Evolutionary conservation across 495 filamentous ascomycete genomes (phyloP).

Genomic region (Choiromyces venosus): DNA sequence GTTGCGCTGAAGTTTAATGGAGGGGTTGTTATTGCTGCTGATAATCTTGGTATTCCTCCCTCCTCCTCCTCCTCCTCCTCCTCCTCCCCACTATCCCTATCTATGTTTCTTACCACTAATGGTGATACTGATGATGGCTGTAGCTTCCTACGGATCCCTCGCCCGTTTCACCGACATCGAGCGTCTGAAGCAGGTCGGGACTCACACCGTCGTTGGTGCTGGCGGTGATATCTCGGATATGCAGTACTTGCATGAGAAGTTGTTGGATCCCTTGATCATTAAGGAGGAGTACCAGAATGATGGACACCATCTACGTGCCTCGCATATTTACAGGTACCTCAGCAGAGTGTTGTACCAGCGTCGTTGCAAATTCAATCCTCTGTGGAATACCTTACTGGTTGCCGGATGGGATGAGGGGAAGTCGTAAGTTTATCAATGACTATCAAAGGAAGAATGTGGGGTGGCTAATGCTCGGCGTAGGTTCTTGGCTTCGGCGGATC

Average conservation of each 20-base stretch:
- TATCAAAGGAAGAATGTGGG: background rate
- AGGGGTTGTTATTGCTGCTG: conserved; percentile 91
- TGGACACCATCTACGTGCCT: conserved; percentile 43
- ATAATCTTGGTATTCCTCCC: conserved; percentile 70
- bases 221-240: conserved; percentile 97
- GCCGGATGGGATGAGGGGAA: conserved; percentile 74
- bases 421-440: conserved; percentile 47
- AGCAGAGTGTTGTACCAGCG: conserved; percentile 90
- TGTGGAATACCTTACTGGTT: conserved; percentile 93
- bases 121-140: background rate
- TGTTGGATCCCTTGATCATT: conserved; percentile 73
- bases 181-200: conserved; percentile 74
- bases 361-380: conserved; percentile 88
- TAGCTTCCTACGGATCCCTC: conserved; percentile 95
- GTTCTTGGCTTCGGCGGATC: conserved; percentile 83
- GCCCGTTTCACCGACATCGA: conserved; percentile 95
- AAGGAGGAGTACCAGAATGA: conserved; percentile 71
- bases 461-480: conserved; percentile 15
- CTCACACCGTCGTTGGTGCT: conserved; percentile 75
- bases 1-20: conserved; percentile 90
- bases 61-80: background rate
- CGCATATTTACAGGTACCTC: conserved; percentile 85
- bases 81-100: background rate
- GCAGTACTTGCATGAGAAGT: conserved; percentile 84
- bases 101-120: background rate